Conservation (phyloP, 768 basidiomycete genomes). For the Tremella mesenterica region DNA sequence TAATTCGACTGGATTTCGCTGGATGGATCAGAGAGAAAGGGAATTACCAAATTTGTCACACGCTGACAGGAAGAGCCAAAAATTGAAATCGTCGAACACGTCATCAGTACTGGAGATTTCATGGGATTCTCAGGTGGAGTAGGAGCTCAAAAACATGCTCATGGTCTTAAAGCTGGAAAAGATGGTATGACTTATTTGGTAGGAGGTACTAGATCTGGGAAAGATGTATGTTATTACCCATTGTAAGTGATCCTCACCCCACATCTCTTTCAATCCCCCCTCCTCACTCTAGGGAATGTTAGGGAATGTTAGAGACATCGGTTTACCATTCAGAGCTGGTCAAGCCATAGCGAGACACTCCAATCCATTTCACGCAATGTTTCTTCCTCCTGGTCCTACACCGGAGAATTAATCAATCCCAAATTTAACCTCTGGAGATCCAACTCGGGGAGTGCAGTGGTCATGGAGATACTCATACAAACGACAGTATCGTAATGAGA, state of each 20-base stretch:
- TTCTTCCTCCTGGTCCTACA: too few species aligned
- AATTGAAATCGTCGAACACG: background rate
- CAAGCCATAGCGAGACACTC: too few species aligned
- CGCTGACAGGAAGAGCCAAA: background rate
- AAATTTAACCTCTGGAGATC: too few species aligned
- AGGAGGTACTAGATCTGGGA: background rate
- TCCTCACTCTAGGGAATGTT: too few species aligned
- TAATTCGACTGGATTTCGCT: too few species aligned
- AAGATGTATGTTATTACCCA: background rate
- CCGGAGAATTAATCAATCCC: too few species aligned
- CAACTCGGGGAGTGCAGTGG: too few species aligned
- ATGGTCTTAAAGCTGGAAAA: background rate
- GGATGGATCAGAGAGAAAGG: too few species aligned
- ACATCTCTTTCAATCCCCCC: too few species aligned
- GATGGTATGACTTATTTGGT: conserved; percentile 6
- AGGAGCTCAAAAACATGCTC: background rate
- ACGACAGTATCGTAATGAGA: background rate
- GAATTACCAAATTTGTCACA: background rate
- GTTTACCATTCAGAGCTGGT: too few species aligned
- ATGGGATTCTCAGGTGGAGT: conserved; percentile 8
- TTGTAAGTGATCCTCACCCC: background rate
- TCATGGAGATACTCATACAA: background rate
- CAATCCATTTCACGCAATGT: too few species aligned
- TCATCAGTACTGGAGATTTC: conserved; percentile 8
- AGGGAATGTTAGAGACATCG: too few species aligned